Conservation (phyloP, 2,329 filamentous ascomycete species). For the Helotiales sp. region DNA sequence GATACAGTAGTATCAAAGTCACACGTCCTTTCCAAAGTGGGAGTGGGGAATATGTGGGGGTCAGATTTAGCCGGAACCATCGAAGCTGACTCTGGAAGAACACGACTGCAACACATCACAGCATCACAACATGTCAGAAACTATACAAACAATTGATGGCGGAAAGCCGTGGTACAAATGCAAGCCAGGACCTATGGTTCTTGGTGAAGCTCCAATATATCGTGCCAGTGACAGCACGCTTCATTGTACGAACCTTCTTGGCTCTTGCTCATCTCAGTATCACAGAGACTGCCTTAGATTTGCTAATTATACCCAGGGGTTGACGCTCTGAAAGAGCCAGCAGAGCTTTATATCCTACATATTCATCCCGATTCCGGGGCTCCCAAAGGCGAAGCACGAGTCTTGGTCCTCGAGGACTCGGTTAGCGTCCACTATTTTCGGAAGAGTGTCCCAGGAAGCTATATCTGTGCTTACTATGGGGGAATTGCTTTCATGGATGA, state of each 20-base stretch:
- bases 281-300: too few species aligned
- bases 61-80: not conserved
- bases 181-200: slow-evolving; percentile 4
- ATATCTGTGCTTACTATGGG: slow-evolving; percentile 41
- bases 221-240: slow-evolving; percentile 21
- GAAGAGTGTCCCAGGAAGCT: slow-evolving; percentile 36
- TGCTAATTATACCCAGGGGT: too few species aligned
- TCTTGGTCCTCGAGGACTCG: slow-evolving; percentile 36
- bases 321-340: slow-evolving; percentile 23
- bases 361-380: slow-evolving; percentile 35
- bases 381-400: slow-evolving; percentile 29
- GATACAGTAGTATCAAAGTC: not conserved
- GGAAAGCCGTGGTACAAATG: not conserved
- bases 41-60: not conserved
- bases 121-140: not conserved
- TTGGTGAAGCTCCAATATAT: slow-evolving; percentile 26
- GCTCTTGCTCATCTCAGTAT: too few species aligned
- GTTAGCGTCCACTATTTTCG: slow-evolving; percentile 39
- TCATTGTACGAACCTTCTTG: too few species aligned
- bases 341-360: slow-evolving; percentile 37
- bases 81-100: too few species aligned
- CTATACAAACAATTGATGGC: not conserved
- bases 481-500: slow-evolving; percentile 41
- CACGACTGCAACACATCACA: too few species aligned
- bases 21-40: not conserved